Evolutionary conservation across 805 yeast genomes (phyloP), one percentile per base, ranked within the genome.

Genomic region (Candida ponderosae): DNA sequence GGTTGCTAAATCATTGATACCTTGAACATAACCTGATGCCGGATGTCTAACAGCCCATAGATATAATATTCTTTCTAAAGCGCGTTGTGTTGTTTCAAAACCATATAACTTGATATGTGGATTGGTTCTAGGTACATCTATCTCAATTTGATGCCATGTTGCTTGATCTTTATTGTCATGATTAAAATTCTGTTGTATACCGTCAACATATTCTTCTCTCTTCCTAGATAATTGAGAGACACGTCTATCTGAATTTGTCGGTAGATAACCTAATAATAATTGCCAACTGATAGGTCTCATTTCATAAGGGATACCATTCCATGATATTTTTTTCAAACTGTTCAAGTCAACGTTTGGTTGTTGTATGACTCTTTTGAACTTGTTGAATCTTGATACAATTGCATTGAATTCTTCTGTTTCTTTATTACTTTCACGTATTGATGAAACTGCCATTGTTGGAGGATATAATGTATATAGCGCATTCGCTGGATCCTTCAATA

Each of bases 31-130:
- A 14, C 98, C 98, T 53, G 93, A 80, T 6, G 97, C 96, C 1
- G 98, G 97, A 56, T 93, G 97, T 47, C 97, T 71, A 19, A 90
- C 79, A 0, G 97, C 94, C 98, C 98, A 90, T 26, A 90, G 65
- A 53, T 88, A 90, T 37, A 90, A 63, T 9, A 93, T 78, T 46
- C 82, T 76, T 49, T 89, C 88, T 41, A 90, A 64, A 14, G 94
- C 76, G 38, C 78, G 64, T 48, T 90, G 97, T 0, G 93, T 85
- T 3, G 79, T 64, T 17, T 72, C 72, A 47, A 56, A 74, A 14
- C 81, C 68, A 52, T 90, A 90, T 28, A 90, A 67, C 42, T 74
- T 76, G 36, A 88, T 74, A 34, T 79, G 76, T 5, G 97, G 97
- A 50, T 87, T 87, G 0, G 98, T 90, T 55, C 98, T 71, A 34